phyloP scores from a whole-genome alignment of 2,329 filamentous ascomycete species.

The Penicillium concentricum region DNA sequence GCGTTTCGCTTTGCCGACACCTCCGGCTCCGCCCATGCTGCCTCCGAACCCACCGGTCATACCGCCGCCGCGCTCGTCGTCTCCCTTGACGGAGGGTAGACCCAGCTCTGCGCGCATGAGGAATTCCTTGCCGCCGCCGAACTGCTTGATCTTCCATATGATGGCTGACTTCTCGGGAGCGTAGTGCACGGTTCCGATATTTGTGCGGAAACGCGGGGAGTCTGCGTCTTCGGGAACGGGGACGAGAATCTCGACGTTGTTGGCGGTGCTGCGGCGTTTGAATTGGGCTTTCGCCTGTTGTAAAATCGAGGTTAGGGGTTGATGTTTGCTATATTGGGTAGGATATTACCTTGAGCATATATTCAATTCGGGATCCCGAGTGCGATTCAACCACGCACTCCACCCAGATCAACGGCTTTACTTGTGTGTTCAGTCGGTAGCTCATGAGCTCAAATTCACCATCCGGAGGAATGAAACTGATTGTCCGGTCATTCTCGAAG shows the following conservation, averaged over 20 bases:
- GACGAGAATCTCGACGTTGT: constrained; percentile 97
- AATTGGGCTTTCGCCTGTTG: constrained; percentile 83
- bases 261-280: constrained; percentile 94
- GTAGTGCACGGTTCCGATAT: constrained; percentile 96
- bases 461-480: constrained; percentile 97
- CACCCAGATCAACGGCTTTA: constrained; percentile 98
- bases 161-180: constrained; percentile 96
- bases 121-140: constrained; percentile 97
- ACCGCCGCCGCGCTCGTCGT: constrained; percentile 91
- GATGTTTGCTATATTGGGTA: not conserved
- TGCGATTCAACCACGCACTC: constrained; percentile 97
- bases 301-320: constrained; percentile 1
- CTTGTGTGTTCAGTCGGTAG: constrained; percentile 96
- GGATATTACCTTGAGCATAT: constrained; percentile 81
- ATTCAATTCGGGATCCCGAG: constrained; percentile 92
- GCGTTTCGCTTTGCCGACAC: constrained; percentile 79
- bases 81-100: constrained; percentile 87
- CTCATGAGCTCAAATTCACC: constrained; percentile 99
- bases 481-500: constrained; percentile 98
- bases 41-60: constrained; percentile 98
- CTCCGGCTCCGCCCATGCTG: constrained; percentile 88
- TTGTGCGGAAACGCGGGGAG: constrained; percentile 91
- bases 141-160: constrained; percentile 99
- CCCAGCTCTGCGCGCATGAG: constrained; percentile 97
- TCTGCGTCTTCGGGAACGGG: constrained; percentile 97